Evolutionary conservation across 2,329 filamentous ascomycete genomes (phyloP), one percentile per base, ranked within the genome.

Genomic region (Penicillium concentricum): DNA sequence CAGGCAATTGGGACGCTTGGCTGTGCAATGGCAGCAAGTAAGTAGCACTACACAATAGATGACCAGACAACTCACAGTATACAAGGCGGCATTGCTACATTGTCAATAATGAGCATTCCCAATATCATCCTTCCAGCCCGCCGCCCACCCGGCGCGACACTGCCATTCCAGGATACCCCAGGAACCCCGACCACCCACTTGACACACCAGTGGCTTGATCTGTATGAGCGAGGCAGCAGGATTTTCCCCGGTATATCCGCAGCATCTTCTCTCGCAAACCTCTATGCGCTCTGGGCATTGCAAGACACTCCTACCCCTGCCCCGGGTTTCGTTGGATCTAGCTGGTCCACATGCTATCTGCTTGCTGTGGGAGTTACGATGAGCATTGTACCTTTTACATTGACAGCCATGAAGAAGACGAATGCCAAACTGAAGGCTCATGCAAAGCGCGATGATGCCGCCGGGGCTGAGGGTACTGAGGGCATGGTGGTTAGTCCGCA

Each of bases 181-280:
- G 65, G 49, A 18, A 57, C 65, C 9, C 47, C 66, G 4, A 47
- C 58, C 35, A 53, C 67, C 12, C 67, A 71, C 53, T 50, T 73
- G 22, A 63, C 67, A 18, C 67, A 65, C 37, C 69, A 73, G 59
- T 73, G 69, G 68, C 54, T 64, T 26, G 52, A 66, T 42, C 48
- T 64, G 32, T 73, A 70, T 58, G 50, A 84, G 58, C 76, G 85
- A 1, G 84, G 84, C 15, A 78, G 81, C 10, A 80, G 77, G 3
- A 79, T 85, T 16, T 74, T 76, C 2, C 75, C 83, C 3, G 79
- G 84, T 57, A 72, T 85, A 47, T 70, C 69, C 4, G 78, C 80
- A 7, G 79, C 79, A 0, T 83, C 85, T 38, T 55, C 81, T 10
- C 81, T 84, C 0, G 79, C 82, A 0, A 78, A 86, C 56, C 63